Conservation (phyloP, 345 rosid genomes). For the Rubroshorea leprosula region DNA sequence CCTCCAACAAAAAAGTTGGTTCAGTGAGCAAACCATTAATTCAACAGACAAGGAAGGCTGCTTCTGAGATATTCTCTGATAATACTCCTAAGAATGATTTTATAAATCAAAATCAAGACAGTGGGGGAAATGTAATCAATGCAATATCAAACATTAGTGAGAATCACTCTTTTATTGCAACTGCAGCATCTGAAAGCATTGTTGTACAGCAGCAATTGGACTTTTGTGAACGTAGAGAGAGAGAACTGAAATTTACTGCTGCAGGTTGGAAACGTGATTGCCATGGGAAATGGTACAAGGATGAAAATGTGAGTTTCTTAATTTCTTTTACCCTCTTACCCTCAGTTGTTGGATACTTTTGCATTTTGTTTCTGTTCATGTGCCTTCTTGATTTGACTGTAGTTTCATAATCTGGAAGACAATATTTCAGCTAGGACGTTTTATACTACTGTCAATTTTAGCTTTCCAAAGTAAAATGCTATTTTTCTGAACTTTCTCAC, state of each 20-base stretch:
- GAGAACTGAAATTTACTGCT: slow-evolving; percentile 43
- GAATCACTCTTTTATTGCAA: slow-evolving; percentile 5
- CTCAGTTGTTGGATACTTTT: too few species aligned
- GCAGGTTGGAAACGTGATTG: slow-evolving; percentile 57
- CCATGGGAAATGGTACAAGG: slow-evolving; percentile 49
- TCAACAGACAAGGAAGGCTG: slow-evolving; percentile 27
- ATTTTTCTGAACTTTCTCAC: too few species aligned
- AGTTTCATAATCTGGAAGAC: too few species aligned
- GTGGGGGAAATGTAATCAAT: slow-evolving; percentile 1
- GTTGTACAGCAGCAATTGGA: slow-evolving; percentile 13
- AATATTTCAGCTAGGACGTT: too few species aligned
- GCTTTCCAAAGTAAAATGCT: too few species aligned
- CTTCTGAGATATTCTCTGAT: slow-evolving; percentile 22
- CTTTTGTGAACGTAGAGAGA: slow-evolving; percentile 30
- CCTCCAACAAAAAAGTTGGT: slow-evolving; percentile 7
- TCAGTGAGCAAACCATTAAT: slow-evolving; percentile 33
- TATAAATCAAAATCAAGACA: neutral
- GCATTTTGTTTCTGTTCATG: too few species aligned
- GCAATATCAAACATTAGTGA: neutral
- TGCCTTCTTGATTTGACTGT: too few species aligned
- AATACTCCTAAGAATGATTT: slow-evolving; percentile 3
- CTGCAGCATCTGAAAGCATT: slow-evolving; percentile 8
- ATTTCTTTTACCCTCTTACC: too few species aligned
- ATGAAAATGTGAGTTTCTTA: slow-evolving; percentile 40
- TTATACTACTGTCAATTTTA: too few species aligned